These are phyloP conservation scores for Sodiomyces alkalinus DNA, from an alignment of 2,329 filamentous ascomycete species.

Conservation along the genomic window DNA sequence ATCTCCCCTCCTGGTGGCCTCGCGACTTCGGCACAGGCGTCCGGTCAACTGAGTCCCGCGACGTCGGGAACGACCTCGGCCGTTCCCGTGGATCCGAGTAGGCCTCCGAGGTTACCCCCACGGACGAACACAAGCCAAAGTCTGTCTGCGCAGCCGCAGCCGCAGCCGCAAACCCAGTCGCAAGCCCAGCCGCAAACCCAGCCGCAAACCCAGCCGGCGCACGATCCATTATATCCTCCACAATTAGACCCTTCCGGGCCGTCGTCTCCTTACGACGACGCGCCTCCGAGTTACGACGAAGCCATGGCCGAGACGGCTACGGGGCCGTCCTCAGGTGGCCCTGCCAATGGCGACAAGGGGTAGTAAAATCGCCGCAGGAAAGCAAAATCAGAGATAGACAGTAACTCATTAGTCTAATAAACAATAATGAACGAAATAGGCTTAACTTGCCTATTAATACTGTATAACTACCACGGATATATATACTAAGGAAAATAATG, in stretches of 20 bases:
- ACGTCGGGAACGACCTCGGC: constrained; percentile 18
- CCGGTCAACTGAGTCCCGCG: constrained; percentile 18
- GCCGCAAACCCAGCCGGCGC: constrained; percentile 12
- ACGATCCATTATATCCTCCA: constrained; percentile 42
- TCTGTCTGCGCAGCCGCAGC: constrained; percentile 10
- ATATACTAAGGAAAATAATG: no score
- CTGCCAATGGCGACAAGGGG: no score
- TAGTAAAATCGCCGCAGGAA: no score
- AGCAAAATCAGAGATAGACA: no score
- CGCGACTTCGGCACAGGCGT: constrained; percentile 39
- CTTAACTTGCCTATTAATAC: no score
- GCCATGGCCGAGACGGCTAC: constrained; percentile 64
- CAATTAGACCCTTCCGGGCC: constrained; percentile 33
- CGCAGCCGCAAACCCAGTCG: constrained; percentile 4
- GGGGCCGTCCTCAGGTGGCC: constrained; percentile 56
- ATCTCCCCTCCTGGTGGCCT: constrained; percentile 68
- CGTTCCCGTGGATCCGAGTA: constrained; percentile 4
- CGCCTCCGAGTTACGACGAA: constrained; percentile 92
- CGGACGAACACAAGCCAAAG: constrained; percentile 12
- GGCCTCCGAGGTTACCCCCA: constrained; percentile 21
- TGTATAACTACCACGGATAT: no score
- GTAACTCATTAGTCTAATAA: no score
- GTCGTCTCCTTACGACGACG: constrained; percentile 48
- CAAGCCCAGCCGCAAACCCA: constrained; percentile 13
- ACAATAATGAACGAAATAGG: no score